Conservation (phyloP, 2,329 filamentous ascomycete genomes). For the Fusarium cicatricum region DNA sequence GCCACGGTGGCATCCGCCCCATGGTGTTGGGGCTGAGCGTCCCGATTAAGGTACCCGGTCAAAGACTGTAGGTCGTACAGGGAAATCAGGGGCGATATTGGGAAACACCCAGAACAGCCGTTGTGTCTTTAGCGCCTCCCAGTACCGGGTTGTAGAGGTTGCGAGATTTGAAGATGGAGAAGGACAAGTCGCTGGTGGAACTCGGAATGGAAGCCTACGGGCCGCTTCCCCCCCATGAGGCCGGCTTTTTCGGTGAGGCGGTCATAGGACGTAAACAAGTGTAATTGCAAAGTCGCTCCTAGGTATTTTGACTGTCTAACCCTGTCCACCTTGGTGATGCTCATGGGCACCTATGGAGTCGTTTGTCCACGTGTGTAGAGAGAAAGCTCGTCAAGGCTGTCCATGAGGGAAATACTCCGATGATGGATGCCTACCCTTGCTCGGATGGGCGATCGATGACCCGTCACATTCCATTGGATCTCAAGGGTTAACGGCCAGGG, state of each 20-base stretch:
- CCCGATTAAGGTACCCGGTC: slow-evolving; percentile 38
- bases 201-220: slow-evolving; percentile 32
- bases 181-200: slow-evolving; percentile 29
- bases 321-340: slow-evolving; percentile 13
- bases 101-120: slow-evolving; percentile 7
- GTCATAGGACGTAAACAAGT: slow-evolving; percentile 29
- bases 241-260: slow-evolving; percentile 29
- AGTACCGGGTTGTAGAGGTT: slow-evolving; percentile 32
- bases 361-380: slow-evolving; percentile 19
- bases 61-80: slow-evolving; percentile 20
- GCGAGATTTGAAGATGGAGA: slow-evolving; percentile 35
- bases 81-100: slow-evolving; percentile 15
- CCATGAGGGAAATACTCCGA: slow-evolving; percentile 30
- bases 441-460: slow-evolving; percentile 21
- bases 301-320: too few relatives aligned
- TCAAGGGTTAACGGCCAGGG: slow-evolving; percentile 16
- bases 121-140: slow-evolving; percentile 19
- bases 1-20: slow-evolving; percentile 34
- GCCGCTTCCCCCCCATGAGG: slow-evolving; percentile 22
- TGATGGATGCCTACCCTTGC: slow-evolving; percentile 25
- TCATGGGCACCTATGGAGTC: background rate
- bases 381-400: background rate
- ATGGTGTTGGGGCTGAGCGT: slow-evolving; percentile 31
- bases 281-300: slow-evolving; percentile 21
- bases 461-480: slow-evolving; percentile 14